These are phyloP conservation scores for Cicer arietinum DNA, from an alignment of 306 rosid species.

Conservation along the genomic window DNA sequence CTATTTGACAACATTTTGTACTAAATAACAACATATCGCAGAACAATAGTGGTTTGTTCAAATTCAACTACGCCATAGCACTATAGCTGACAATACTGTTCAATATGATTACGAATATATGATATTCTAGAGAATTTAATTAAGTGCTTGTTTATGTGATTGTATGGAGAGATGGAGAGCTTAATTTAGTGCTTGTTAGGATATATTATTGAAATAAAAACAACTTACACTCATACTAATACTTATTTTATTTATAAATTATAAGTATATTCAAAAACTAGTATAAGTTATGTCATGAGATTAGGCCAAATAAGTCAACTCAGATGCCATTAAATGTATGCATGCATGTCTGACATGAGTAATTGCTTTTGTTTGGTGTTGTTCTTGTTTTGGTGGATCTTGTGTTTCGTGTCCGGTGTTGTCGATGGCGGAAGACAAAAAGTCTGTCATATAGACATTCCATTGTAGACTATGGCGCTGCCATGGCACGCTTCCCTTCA, in stretches of 20 bases:
- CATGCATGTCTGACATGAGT: not conserved
- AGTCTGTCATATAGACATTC: too few species aligned
- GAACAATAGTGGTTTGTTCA: too few species aligned
- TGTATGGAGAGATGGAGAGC: not conserved
- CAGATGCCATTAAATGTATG: not conserved
- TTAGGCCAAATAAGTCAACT: not conserved
- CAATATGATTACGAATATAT: not conserved
- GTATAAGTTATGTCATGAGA: not conserved
- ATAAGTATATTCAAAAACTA: not conserved
- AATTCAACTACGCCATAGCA: too few species aligned
- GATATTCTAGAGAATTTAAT: not conserved
- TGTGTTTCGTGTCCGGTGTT: not conserved
- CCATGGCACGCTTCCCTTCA: too few species aligned
- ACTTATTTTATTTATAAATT: not conserved
- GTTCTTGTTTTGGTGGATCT: conserved; percentile 30
- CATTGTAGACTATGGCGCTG: too few species aligned
- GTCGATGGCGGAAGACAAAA: too few species aligned
- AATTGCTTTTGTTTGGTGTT: conserved; percentile 13
- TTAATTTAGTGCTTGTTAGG: not conserved
- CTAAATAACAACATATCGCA: too few species aligned
- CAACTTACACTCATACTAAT: not conserved
- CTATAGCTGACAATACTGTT: too few species aligned
- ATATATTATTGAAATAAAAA: not conserved
- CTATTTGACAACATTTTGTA: too few species aligned
- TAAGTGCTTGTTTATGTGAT: not conserved